These are phyloP conservation scores for Volvox reticuliferus DNA, from an alignment of 139 green algal genomes.

Conservation along the genomic window DNA sequence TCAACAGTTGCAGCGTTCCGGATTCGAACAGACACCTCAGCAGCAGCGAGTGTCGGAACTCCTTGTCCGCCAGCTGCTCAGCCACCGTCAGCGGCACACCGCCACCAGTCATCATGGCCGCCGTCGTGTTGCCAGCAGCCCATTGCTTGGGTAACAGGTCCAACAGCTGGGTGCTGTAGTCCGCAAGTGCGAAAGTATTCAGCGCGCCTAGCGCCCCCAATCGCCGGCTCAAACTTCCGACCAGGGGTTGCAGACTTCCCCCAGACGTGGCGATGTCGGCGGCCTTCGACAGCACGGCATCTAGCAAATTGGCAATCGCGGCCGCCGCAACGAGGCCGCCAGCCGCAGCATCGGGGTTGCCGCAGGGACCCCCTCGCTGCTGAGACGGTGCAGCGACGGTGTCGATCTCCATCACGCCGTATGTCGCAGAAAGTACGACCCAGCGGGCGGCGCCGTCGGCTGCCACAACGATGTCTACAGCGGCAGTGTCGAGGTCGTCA, in stretches of 20 bases:
- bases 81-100: conserved; percentile 8
- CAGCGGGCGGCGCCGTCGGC: conserved; percentile 23
- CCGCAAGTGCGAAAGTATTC: conserved; percentile 11
- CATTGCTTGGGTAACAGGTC: conserved; percentile 66
- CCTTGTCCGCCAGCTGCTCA: conserved; percentile 57
- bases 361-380: neutral
- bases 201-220: conserved; percentile 48
- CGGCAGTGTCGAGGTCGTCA: conserved; percentile 52
- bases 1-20: conserved; percentile 47
- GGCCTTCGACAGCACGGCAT: conserved; percentile 39
- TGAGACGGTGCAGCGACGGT: neutral
- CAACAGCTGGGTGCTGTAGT: conserved; percentile 56
- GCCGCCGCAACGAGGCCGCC: conserved; percentile 24
- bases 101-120: neutral
- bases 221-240: conserved; percentile 40
- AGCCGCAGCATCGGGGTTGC: neutral
- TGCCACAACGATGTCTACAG: neutral
- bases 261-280: conserved; percentile 29
- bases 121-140: neutral
- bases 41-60: conserved; percentile 48
- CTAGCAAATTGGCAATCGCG: conserved; percentile 9
- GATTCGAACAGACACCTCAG: conserved; percentile 46
- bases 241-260: conserved; percentile 47
- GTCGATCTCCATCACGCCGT: conserved; percentile 57
- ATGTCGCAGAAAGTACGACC: conserved; percentile 54